phyloP scores from a whole-genome alignment of 2,329 filamentous ascomycete species.

The Didymosphaeria variabile region DNA sequence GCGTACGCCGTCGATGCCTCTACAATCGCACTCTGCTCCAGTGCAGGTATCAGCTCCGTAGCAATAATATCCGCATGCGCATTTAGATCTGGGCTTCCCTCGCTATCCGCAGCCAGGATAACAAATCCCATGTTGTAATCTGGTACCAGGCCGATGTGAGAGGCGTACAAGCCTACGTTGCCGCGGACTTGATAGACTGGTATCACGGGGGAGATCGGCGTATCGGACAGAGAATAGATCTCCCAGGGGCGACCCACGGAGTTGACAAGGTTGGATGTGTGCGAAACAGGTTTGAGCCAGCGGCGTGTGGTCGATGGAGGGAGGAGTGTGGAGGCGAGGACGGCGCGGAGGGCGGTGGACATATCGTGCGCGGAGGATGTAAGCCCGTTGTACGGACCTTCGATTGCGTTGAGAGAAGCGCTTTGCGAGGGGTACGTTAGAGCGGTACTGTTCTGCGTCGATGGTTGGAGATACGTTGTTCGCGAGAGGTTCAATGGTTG shows the following conservation, averaged over 20 bases:
- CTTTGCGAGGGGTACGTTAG: too few relatives aligned
- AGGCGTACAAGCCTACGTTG: constrained; percentile 50
- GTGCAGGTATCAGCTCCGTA: constrained; percentile 16
- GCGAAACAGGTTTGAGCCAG: constrained; percentile 37
- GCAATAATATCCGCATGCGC: constrained; percentile 20
- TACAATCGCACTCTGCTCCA: constrained; percentile 23
- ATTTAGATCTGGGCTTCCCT: constrained; percentile 17
- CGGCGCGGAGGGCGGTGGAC: constrained; percentile 28
- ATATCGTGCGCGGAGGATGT: constrained; percentile 46
- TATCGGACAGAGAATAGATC: constrained; percentile 40
- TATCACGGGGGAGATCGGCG: constrained; percentile 25
- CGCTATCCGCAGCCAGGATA: constrained; percentile 44
- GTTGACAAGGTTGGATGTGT: constrained; percentile 45
- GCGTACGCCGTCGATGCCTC: constrained; percentile 27
- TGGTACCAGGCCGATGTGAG: constrained; percentile 52
- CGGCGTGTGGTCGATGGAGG: not conserved
- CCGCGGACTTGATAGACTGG: constrained; percentile 55
- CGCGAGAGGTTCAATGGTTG: constrained; percentile 54
- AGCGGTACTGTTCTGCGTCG: constrained; percentile 12
- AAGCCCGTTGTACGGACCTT: constrained; percentile 36
- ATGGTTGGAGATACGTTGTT: constrained; percentile 44
- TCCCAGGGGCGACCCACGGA: constrained; percentile 52
- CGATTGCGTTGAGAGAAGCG: not conserved
- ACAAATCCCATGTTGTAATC: constrained; percentile 55
- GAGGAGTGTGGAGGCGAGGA: constrained; percentile 31